Percentiles rank a stretch among this genome's conserved stretches.
These are phyloP conservation scores for Trypanosoma congolense DNA, from an alignment of 208 protist genomes.

Conservation along the genomic window DNA sequence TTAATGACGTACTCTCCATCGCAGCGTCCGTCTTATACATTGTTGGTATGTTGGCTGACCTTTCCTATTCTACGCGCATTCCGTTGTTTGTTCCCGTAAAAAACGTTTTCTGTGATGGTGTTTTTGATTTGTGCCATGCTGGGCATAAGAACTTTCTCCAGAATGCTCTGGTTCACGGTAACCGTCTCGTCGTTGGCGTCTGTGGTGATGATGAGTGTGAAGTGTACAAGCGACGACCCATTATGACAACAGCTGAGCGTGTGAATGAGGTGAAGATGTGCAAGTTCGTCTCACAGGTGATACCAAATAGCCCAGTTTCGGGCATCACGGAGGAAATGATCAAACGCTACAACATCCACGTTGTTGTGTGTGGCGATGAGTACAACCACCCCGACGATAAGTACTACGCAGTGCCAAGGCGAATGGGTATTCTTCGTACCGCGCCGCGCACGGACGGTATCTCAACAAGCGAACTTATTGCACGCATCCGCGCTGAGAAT, in stretches of 20 bases:
- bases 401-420: slow-evolving; percentile 83
- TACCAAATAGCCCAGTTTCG: slow-evolving; percentile 79
- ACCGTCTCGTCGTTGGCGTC: slow-evolving; percentile 89
- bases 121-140: slow-evolving; percentile 91
- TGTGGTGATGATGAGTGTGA: slow-evolving; percentile 85
- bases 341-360: slow-evolving; percentile 88
- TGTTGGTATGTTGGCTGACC: slow-evolving; percentile 76
- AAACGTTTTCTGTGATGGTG: slow-evolving; percentile 91
- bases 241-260: slow-evolving; percentile 89
- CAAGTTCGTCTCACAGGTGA: slow-evolving; percentile 88
- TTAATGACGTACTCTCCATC: slow-evolving; percentile 83
- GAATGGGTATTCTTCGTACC: slow-evolving; percentile 82
- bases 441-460: slow-evolving; percentile 90
- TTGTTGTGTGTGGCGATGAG: slow-evolving; percentile 88
- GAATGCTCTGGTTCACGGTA: slow-evolving; percentile 82
- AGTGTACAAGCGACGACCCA: slow-evolving; percentile 86
- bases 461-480: slow-evolving; percentile 84
- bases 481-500: slow-evolving; percentile 60
- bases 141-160: slow-evolving; percentile 88
- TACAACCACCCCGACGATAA: slow-evolving; percentile 85
- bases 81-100: slow-evolving; percentile 86
- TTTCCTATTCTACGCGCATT: slow-evolving; percentile 83
- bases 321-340: slow-evolving; percentile 89
- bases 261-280: slow-evolving; percentile 84
- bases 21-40: slow-evolving; percentile 67